Conservation (phyloP, 1,139 yeast species). For the Zygosaccharomyces pseudobailii region DNA sequence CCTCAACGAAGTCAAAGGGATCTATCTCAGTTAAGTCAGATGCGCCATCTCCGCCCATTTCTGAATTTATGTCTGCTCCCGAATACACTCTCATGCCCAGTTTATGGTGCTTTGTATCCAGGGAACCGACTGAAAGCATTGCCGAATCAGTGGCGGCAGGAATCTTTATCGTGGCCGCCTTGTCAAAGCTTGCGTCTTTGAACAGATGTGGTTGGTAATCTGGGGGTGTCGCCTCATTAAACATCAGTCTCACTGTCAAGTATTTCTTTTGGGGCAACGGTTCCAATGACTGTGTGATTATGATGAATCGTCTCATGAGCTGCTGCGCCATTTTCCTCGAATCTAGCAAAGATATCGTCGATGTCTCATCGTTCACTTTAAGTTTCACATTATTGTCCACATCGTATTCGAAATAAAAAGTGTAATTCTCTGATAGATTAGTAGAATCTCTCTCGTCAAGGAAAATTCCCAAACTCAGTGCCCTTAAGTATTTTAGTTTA, state of each 20-base stretch:
- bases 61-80: conserved; percentile 17
- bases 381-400: conserved; percentile 29
- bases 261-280: conserved; percentile 44
- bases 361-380: conserved; percentile 24
- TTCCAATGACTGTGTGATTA: conserved; percentile 49
- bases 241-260: conserved; percentile 45
- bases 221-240: conserved; percentile 43
- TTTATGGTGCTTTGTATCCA: conserved; percentile 28
- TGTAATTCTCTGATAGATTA: conserved; percentile 45
- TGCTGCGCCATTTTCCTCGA: conserved; percentile 43
- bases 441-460: conserved; percentile 39
- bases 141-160: conserved; percentile 22
- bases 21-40: conserved; percentile 25
- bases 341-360: conserved; percentile 28
- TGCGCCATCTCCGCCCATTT: conserved; percentile 5
- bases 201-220: conserved; percentile 47
- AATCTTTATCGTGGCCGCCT: conserved; percentile 31
- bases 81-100: conserved; percentile 25
- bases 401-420: conserved; percentile 43
- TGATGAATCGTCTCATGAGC: conserved; percentile 45
- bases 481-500: conserved; percentile 39
- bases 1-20: conserved; percentile 31
- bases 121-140: conserved; percentile 24
- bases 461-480: conserved; percentile 44
- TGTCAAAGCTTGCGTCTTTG: conserved; percentile 40